Base-by-base conservation (phyloP, 1,139 yeast genomes). In the Saccharomycopsis hybrid region DNA sequence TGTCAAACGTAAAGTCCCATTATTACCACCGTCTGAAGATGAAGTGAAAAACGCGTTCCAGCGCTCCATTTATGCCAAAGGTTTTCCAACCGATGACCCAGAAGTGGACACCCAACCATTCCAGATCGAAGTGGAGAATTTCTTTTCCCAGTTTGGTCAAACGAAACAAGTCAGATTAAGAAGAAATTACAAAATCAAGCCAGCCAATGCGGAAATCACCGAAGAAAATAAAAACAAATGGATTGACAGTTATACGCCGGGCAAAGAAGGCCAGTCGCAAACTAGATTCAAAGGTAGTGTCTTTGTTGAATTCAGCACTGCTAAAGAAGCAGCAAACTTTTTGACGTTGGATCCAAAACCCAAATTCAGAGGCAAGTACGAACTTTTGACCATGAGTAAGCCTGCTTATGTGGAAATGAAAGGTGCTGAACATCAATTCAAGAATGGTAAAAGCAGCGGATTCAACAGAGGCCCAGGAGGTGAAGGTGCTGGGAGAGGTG, bases 61-160 rank as follows among this genome's bases (percentile, higher is more conserved):
- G 66, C 81, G 88, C 67, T 77, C 92, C 27, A 77, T 87, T 46
- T 88, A 85, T 65, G 87, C 86, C 55, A 89, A 86, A 68, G 94
- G 94, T 5, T 78, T 78, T 60, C 82, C 83, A 42, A 64, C 65
- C 18, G 52, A 48, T 36, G 72, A 72, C 47, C 18, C 18, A 18
- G 18, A 18, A 18, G 18, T 18, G 18, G 81, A 77, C 62, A 66
- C 66, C 49, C 77, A 74, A 25, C 74, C 78, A 40, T 71, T 78
- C 48, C 95, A 90, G 68, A 87, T 83, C 60, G 88, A 84, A 37
- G 66, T 92, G 59, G 95, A 90, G 68, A 70, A 72, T 44, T 90
- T 81, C 70, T 86, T 92, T 68, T 66, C 61, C 47, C 60, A 66
- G 53, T 69, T 65, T 56, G 82, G 80, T 24, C 68, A 72, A 47